Percentiles rank a stretch among this genome's conserved stretches.
Evolutionary conservation across 2,329 filamentous ascomycete genomes (phyloP).

Genomic region (Ceratocystis papillata): DNA sequence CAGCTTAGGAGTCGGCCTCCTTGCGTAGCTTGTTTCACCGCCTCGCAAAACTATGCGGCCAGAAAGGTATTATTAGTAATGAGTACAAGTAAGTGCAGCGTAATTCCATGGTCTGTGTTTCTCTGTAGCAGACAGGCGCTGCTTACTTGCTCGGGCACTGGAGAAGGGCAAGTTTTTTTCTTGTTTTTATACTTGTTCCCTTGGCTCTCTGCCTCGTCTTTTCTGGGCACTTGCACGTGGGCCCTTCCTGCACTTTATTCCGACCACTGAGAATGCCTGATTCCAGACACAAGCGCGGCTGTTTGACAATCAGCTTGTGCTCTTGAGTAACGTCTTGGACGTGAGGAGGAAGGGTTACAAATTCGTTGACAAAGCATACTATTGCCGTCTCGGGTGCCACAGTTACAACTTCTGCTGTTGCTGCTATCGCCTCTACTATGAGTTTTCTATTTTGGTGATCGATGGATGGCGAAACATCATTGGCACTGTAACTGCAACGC

Average conservation of each 20-base stretch:
- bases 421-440: neutral
- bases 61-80: no score
- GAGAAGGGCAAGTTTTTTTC: neutral
- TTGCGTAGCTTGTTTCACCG: constrained; percentile 6
- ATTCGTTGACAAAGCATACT: neutral
- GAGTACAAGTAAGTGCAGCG: neutral
- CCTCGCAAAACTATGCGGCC: neutral
- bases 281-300: neutral
- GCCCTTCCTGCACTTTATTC: constrained; percentile 2
- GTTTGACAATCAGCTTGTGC: constrained; percentile 10
- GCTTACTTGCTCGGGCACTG: neutral
- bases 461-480: constrained; percentile 7
- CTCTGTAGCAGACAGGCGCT: no score
- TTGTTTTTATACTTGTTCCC: neutral
- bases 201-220: neutral
- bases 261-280: neutral
- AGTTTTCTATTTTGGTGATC: neutral
- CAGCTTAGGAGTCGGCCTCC: constrained; percentile 11
- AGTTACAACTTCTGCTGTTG: neutral
- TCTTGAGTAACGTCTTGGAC: neutral
- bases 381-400: neutral
- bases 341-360: neutral
- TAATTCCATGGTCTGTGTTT: no score
- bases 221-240: constrained; percentile 1
- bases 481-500: constrained; percentile 6